Conservation (phyloP, 768 basidiomycete genomes). For the Hortiboletus flavorubellus region DNA sequence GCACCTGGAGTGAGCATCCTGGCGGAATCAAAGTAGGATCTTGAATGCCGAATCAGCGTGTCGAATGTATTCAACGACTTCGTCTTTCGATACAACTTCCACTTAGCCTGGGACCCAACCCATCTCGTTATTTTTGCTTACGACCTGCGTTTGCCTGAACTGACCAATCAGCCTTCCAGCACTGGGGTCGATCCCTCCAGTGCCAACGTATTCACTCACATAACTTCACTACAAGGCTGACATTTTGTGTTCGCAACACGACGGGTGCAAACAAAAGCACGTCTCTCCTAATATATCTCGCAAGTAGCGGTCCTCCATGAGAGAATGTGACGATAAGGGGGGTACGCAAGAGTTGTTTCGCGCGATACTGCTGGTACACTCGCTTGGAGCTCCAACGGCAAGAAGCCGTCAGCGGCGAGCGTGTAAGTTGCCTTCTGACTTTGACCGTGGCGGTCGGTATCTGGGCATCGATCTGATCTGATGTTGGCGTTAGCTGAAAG, state of each 20-base stretch:
- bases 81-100: conserved; percentile 21
- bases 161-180: too few species aligned
- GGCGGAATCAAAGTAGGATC: conserved; percentile 10
- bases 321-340: conserved; percentile 19
- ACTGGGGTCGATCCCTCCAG: conserved; percentile 25
- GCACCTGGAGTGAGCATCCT: conserved; percentile 13
- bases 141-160: too few species aligned
- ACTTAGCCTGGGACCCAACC: too few species aligned
- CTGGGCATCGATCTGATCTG: conserved; percentile 17
- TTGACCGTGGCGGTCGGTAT: conserved; percentile 12
- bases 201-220: conserved; percentile 34
- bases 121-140: too few species aligned
- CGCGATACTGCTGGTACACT: conserved; percentile 31
- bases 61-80: conserved; percentile 20
- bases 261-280: conserved; percentile 25
- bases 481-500: not conserved
- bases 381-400: not conserved
- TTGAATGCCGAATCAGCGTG: conserved; percentile 12
- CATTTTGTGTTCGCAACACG: conserved; percentile 45
- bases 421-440: conserved; percentile 1
- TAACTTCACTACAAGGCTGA: conserved; percentile 37
- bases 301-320: conserved; percentile 45
- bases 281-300: conserved; percentile 57
- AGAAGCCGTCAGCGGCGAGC: not conserved
- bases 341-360: conserved; percentile 30